phyloP scores from a whole-genome alignment of 2,329 filamentous ascomycete genomes.

The Claviceps pusilla region DNA sequence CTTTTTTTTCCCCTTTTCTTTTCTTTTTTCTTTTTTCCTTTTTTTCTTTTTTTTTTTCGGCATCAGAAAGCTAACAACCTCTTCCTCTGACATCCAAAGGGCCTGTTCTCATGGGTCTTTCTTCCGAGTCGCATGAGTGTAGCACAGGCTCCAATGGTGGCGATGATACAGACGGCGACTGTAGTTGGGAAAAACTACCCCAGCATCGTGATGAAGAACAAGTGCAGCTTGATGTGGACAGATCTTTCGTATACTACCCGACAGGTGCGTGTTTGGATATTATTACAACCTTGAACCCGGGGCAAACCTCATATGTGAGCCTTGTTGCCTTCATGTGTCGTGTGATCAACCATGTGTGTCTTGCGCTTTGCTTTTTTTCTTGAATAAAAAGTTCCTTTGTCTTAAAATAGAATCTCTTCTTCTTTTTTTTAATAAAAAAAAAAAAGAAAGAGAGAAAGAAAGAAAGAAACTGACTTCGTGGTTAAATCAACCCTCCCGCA shows the following conservation, averaged over 20 bases:
- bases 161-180: background rate
- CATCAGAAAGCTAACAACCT: background rate
- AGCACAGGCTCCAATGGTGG: background rate
- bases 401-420: too few relatives aligned
- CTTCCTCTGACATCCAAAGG: conserved; percentile 26
- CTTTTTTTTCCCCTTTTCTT: background rate
- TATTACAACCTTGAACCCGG: background rate
- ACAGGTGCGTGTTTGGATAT: conserved; percentile 35
- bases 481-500: background rate
- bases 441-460: too few relatives aligned
- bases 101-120: conserved; percentile 43
- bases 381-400: too few relatives aligned
- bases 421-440: too few relatives aligned
- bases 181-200: conserved; percentile 48
- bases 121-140: background rate
- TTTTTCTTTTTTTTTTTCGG: too few relatives aligned
- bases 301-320: background rate
- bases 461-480: background rate
- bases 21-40: background rate
- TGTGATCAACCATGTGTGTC: background rate
- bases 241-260: conserved; percentile 96
- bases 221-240: conserved; percentile 79
- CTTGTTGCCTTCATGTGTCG: background rate
- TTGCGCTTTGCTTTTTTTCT: too few relatives aligned
- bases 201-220: conserved; percentile 81